phyloP scores from a whole-genome alignment of 371 early-diverging fungal species.

The Ordospora colligata region DNA sequence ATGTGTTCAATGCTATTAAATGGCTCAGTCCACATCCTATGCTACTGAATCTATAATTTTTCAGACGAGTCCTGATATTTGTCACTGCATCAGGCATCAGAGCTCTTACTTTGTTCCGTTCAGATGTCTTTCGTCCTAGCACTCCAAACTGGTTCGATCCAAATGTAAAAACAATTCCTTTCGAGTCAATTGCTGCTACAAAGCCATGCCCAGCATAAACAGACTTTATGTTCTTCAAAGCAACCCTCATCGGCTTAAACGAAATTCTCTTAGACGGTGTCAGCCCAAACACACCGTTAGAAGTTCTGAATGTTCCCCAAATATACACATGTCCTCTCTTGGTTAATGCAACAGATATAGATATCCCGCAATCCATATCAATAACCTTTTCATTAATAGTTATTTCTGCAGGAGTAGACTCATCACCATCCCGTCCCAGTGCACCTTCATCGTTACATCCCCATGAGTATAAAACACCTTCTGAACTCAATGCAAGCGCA shows the following conservation, averaged over 20 bases:
- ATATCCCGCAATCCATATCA: constrained; percentile 80
- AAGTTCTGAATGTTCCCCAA: constrained; percentile 81
- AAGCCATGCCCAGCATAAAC: constrained; percentile 81
- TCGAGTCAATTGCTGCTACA: constrained; percentile 68
- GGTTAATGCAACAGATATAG: constrained; percentile 74
- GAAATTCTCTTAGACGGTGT: constrained; percentile 65
- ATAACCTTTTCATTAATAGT: constrained; percentile 65
- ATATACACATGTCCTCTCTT: constrained; percentile 72
- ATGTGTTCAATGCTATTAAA: constrained; percentile 68
- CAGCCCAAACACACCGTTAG: constrained; percentile 66
- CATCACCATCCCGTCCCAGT: constrained; percentile 69
- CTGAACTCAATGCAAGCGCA: constrained; percentile 62
- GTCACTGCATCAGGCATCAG: constrained; percentile 59
- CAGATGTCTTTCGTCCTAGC: constrained; percentile 65
- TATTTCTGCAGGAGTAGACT: constrained; percentile 60
- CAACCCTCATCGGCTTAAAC: constrained; percentile 64
- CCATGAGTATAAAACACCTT: constrained; percentile 71
- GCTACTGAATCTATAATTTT: constrained; percentile 61
- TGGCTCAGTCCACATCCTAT: constrained; percentile 76
- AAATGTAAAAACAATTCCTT: constrained; percentile 74
- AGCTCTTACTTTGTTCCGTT: constrained; percentile 49
- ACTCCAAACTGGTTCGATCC: constrained; percentile 84
- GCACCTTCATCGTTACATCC: constrained; percentile 94
- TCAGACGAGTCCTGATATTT: constrained; percentile 52
- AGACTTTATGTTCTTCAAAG: constrained; percentile 62